phyloP scores from a whole-genome alignment of 2,329 filamentous ascomycete species.

The Myotisia sp. region DNA sequence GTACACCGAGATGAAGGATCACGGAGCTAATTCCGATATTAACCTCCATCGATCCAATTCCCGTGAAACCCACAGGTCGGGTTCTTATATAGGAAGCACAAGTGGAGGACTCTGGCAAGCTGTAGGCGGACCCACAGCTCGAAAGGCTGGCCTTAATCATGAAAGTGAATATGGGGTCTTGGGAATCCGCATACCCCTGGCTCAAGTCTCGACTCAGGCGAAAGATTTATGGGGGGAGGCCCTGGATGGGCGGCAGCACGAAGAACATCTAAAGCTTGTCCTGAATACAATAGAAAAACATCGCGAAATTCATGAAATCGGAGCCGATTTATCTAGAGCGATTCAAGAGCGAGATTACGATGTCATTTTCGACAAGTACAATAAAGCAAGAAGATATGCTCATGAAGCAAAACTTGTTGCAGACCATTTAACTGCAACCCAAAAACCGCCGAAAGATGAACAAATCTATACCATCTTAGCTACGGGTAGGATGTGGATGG shows the following conservation, averaged over 20 bases:
- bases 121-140: slow-evolving; percentile 66
- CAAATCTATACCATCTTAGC: slow-evolving; percentile 78
- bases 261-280: slow-evolving; percentile 69
- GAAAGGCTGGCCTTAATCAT: slow-evolving; percentile 55
- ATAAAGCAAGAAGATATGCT: slow-evolving; percentile 64
- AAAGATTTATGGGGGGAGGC: slow-evolving; percentile 97
- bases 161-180: slow-evolving; percentile 45
- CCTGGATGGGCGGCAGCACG: slow-evolving; percentile 76
- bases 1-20: slow-evolving; percentile 80
- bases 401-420: slow-evolving; percentile 62
- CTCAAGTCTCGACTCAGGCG: slow-evolving; percentile 84
- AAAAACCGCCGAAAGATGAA: slow-evolving; percentile 52
- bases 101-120: slow-evolving; percentile 1
- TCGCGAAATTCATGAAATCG: slow-evolving; percentile 68
- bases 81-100: slow-evolving; percentile 38
- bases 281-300: slow-evolving; percentile 63
- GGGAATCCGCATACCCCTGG: slow-evolving; percentile 73
- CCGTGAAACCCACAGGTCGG: slow-evolving; percentile 44
- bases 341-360: slow-evolving; percentile 90
- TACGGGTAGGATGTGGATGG: slow-evolving; percentile 86
- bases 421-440: slow-evolving; percentile 37
- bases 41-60: slow-evolving; percentile 48
- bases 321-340: slow-evolving; percentile 60
- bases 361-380: slow-evolving; percentile 71
- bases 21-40: slow-evolving; percentile 49